Base-by-base conservation (phyloP, 495 filamentous ascomycete genomes). In the Amniculicola lignicola region DNA sequence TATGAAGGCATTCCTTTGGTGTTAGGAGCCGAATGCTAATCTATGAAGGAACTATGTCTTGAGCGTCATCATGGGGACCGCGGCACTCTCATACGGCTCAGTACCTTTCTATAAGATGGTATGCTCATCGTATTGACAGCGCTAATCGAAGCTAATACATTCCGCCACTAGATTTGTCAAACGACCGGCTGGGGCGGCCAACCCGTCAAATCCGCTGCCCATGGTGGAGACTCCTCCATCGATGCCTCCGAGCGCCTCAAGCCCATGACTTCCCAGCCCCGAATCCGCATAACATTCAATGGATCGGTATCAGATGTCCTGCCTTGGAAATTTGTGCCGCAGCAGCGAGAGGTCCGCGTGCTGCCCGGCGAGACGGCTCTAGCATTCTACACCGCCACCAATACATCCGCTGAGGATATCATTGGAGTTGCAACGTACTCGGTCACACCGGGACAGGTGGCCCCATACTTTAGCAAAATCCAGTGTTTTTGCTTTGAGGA, bases 401-500 rank as follows among this genome's bases (percentile, higher is more conserved):
- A 99, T 71, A 84, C 82, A 57, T 86, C 86, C 63, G 79, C 84
- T 27, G 77, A 86, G 57, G 93, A 97, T 73, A 96, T 99, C 58
- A 96, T 99, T 64, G 94, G 94, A 36, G 89, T 99, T 21, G 94
- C 94, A 33, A 99, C 94, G 9, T 99, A 99, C 69, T 90, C 86
- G 69, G 94, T 99, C 42, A 96, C 90, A 10, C 94, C 94, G 7
- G 92, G 82, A 11, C 94, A 97, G 75, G 89, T 95, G 23, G 92
- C 94, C 23, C 92, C 89, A 3, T 99, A 99, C 67, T 99, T 99
- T 70, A 90, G 86, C 79, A 99, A 99, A 79, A 99, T 99, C 46
- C 94, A 99, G 73, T 99, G 94, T 64, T 99, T 99, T 72, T 99
- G 94, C 69, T 99, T 99, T 67, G 94, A 99, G 77, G 90, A 89